Percentiles rank a stretch among this genome's conserved stretches.
Evolutionary conservation across 2,329 filamentous ascomycete species (phyloP).

Genomic region (Phaeoacremonium minimum): DNA sequence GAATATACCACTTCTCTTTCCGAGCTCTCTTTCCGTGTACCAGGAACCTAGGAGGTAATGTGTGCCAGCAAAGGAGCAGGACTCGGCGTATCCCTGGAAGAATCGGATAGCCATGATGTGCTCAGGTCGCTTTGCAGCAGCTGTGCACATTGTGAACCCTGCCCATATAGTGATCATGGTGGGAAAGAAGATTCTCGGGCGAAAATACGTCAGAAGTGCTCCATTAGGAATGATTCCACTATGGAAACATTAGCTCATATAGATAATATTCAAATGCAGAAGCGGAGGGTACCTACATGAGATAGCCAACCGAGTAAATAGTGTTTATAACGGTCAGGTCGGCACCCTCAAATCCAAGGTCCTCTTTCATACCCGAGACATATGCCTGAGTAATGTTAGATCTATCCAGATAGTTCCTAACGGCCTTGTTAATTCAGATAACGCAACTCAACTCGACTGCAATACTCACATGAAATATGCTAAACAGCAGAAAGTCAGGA

Average conservation of each 20-base stretch:
- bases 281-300: no score
- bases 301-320: constrained; percentile 38
- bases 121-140: constrained; percentile 42
- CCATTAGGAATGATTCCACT: constrained; percentile 59
- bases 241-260: constrained; percentile 29
- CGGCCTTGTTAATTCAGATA: background rate
- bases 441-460: background rate
- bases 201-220: constrained; percentile 57
- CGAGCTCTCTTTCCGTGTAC: constrained; percentile 58
- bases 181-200: constrained; percentile 61
- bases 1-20: constrained; percentile 58
- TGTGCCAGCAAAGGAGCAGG: constrained; percentile 51
- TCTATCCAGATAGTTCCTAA: constrained; percentile 34
- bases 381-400: constrained; percentile 51
- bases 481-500: constrained; percentile 59
- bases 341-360: constrained; percentile 40
- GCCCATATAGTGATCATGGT: constrained; percentile 62
- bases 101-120: constrained; percentile 58
- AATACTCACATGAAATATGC: constrained; percentile 46
- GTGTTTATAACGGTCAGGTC: constrained; percentile 51
- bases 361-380: constrained; percentile 49
- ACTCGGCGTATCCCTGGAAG: constrained; percentile 51
- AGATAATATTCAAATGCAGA: background rate
- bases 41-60: constrained; percentile 58
- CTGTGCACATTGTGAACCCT: constrained; percentile 57